Percentiles rank a stretch among this genome's conserved stretches.
Evolutionary conservation across 805 yeast species (phyloP).

Genomic region (Metschnikowia aberdeeniae): DNA sequence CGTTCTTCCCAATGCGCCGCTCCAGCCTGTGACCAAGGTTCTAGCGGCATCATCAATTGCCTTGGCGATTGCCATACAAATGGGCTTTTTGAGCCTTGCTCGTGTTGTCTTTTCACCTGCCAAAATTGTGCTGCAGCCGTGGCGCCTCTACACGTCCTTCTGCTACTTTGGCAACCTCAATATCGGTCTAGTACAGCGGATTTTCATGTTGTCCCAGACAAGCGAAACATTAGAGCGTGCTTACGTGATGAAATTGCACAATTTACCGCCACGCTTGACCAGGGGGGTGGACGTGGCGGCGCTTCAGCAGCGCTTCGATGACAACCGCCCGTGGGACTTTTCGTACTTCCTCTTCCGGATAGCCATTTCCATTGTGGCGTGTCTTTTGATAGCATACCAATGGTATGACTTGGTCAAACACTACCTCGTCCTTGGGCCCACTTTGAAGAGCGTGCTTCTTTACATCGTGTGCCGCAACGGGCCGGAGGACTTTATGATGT

Average conservation of each 20-base stretch:
- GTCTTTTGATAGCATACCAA: constrained; percentile 12
- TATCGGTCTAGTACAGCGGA: constrained; percentile 18
- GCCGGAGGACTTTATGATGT: constrained; percentile 35
- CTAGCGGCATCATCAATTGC: constrained; percentile 27
- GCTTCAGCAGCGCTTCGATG: constrained; percentile 16
- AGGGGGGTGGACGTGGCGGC: constrained; percentile 18
- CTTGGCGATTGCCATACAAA: constrained; percentile 19
- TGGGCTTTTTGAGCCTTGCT: constrained; percentile 17
- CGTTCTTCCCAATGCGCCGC: constrained; percentile 8
- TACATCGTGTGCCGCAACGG: constrained; percentile 47
- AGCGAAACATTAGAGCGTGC: constrained; percentile 24
- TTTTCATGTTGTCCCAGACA: constrained; percentile 20
- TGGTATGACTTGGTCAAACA: constrained; percentile 16
- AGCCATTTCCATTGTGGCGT: constrained; percentile 21
- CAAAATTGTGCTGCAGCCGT: constrained; percentile 29
- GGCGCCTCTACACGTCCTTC: constrained; percentile 36
- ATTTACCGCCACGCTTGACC: constrained; percentile 21
- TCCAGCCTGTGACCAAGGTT: constrained; percentile 19
- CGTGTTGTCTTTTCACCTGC: constrained; percentile 26
- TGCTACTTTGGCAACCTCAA: constrained; percentile 28
- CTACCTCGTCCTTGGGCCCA: constrained; percentile 32
- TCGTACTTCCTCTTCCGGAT: constrained; percentile 26
- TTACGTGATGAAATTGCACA: constrained; percentile 15
- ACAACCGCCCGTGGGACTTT: constrained; percentile 27
- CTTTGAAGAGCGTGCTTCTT: constrained; percentile 34